A percentile compares a stretch with the other conserved stretches of the same genome.
Conservation (phyloP, 208 protist genomes). For the Leishmania arabica region DNA sequence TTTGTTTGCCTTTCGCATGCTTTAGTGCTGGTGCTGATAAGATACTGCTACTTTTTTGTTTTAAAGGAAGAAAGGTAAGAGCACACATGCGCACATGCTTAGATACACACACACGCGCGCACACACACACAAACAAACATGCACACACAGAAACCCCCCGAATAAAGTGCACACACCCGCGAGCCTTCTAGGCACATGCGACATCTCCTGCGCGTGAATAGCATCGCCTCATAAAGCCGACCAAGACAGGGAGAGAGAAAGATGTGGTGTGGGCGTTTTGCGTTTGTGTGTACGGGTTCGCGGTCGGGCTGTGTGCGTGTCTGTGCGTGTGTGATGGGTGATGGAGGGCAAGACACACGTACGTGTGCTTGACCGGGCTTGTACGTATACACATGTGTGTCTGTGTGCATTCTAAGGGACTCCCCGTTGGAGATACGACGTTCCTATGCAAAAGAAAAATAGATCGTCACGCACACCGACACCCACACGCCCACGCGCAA, state of each 20-base stretch:
- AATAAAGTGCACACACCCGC: neutral
- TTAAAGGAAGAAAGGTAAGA: neutral
- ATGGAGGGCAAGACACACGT: neutral
- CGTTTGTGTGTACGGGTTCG: neutral
- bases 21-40: neutral
- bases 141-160: neutral
- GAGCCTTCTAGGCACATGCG: neutral
- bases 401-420: neutral
- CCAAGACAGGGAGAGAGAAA: neutral
- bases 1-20: neutral
- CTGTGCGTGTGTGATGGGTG: neutral
- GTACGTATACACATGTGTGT: neutral
- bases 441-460: conserved; percentile 25
- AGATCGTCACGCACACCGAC: neutral
- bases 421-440: neutral
- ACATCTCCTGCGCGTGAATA: neutral
- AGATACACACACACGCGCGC: neutral
- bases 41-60: conserved; percentile 7
- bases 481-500: neutral
- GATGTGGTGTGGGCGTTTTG: neutral
- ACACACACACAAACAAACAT: too few species aligned
- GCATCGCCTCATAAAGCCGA: neutral
- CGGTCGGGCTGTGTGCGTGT: neutral
- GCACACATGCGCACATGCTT: neutral
- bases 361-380: neutral